A percentile compares a stretch with the other conserved stretches of the same genome.
Evolutionary conservation across 1,139 yeast genomes (phyloP).

Genomic region (Zygoascus hellenicus): DNA sequence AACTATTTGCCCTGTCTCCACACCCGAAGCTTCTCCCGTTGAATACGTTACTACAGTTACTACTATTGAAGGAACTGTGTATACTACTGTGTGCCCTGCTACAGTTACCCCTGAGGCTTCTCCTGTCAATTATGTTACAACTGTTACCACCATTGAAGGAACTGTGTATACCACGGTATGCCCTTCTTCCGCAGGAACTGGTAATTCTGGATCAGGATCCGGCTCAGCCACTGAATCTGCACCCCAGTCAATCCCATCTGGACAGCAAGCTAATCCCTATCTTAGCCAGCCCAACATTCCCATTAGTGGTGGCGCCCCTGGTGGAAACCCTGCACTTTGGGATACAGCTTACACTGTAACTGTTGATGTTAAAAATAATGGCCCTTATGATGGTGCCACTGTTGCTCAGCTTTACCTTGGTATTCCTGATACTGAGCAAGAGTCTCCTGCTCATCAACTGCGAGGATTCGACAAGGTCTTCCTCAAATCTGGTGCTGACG

Average conservation of each 20-base stretch:
- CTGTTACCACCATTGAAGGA: slow-evolving; percentile 2
- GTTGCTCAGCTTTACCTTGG: slow-evolving; percentile 56
- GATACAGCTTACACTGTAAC: slow-evolving; percentile 43
- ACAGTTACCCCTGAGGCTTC: not conserved
- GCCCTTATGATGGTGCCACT: slow-evolving; percentile 46
- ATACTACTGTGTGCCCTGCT: not conserved
- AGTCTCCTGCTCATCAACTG: slow-evolving; percentile 47
- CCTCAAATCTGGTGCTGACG: slow-evolving; percentile 42
- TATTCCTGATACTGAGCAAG: slow-evolving; percentile 41
- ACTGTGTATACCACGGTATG: slow-evolving; percentile 2
- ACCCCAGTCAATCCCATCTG: not conserved
- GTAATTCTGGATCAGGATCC: not conserved
- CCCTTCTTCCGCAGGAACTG: not conserved
- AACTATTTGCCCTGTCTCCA: not conserved
- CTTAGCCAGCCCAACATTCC: slow-evolving; percentile 38
- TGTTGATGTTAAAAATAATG: slow-evolving; percentile 47
- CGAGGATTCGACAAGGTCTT: slow-evolving; percentile 57
- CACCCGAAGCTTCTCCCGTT: too few relatives aligned
- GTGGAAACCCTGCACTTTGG: slow-evolving; percentile 46
- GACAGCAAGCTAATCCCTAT: slow-evolving; percentile 1
- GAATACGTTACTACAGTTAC: not conserved
- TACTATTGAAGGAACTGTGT: slow-evolving; percentile 2
- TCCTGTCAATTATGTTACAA: not conserved
- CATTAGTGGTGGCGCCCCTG: slow-evolving; percentile 54
- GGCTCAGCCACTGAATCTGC: slow-evolving; percentile 5